These are phyloP conservation scores for Neophaeococcomyces aloes DNA, from an alignment of 2,329 filamentous ascomycete genomes.

Conservation along the genomic window DNA sequence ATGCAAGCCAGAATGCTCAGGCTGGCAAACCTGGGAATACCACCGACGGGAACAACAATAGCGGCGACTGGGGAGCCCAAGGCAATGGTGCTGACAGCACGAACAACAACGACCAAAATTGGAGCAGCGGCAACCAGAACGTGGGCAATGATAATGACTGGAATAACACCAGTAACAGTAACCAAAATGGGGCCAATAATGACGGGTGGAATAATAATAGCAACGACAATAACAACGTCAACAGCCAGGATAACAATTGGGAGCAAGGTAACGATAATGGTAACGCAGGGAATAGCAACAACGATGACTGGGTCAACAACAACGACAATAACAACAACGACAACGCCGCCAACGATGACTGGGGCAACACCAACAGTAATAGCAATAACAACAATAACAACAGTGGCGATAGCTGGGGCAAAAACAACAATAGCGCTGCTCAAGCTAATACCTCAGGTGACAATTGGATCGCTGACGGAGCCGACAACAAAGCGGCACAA, in stretches of 20 bases:
- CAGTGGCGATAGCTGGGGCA: neutral
- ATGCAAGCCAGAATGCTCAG: neutral
- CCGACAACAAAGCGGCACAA: neutral
- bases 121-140: too few species aligned
- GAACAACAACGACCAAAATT: neutral
- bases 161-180: conserved; percentile 5
- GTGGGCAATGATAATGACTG: conserved; percentile 1
- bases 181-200: neutral
- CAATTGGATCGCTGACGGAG: conserved; percentile 6
- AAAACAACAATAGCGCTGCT: conserved; percentile 1
- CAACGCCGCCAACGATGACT: too few species aligned
- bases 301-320: neutral
- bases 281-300: neutral
- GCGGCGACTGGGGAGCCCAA: neutral
- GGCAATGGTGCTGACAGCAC: neutral
- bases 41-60: neutral
- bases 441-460: too few species aligned
- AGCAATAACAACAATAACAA: conserved; percentile 8
- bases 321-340: conserved; percentile 3
- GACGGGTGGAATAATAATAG: too few species aligned
- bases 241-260: conserved; percentile 1
- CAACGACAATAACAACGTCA: neutral
- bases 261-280: conserved; percentile 6
- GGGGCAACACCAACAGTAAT: conserved; percentile 2
- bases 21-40: conserved; percentile 1